Conservation (phyloP, 2,329 filamentous ascomycete genomes). For the Beauveria caledonica region DNA sequence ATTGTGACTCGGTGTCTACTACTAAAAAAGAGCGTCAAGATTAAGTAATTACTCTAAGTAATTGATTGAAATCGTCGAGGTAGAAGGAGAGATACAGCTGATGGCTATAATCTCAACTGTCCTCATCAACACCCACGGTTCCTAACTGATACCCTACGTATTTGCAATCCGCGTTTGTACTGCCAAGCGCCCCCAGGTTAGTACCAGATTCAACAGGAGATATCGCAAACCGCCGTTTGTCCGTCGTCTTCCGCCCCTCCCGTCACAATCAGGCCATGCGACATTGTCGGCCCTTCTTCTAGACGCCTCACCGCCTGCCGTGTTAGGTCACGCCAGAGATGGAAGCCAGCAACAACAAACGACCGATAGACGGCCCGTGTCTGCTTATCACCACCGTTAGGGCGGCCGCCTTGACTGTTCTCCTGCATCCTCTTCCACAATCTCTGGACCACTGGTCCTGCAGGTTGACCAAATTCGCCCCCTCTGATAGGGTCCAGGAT, state of each 20-base stretch:
- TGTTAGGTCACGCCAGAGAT: background rate
- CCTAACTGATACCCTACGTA: background rate
- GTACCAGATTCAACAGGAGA: background rate
- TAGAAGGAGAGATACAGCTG: no score
- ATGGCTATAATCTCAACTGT: background rate
- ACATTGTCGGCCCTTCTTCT: background rate
- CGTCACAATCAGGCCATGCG: background rate
- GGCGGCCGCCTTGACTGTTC: background rate
- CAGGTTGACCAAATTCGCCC: background rate
- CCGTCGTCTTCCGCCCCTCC: background rate
- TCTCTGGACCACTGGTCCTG: conserved; percentile 3
- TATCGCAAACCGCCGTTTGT: background rate
- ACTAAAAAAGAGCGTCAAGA: no score
- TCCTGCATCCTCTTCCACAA: conserved; percentile 14
- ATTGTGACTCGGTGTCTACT: no score
- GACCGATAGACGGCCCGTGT: background rate
- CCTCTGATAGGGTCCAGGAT: conserved; percentile 1
- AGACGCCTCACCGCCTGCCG: conserved; percentile 5
- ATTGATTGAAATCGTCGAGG: no score
- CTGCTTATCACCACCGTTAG: background rate
- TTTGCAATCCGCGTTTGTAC: no score
- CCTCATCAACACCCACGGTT: background rate
- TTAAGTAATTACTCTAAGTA: no score
- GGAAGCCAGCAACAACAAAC: background rate
- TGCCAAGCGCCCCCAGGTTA: no score